These are phyloP conservation scores for Zangia roseola DNA, from an alignment of 768 basidiomycete genomes.

Conservation along the genomic window DNA sequence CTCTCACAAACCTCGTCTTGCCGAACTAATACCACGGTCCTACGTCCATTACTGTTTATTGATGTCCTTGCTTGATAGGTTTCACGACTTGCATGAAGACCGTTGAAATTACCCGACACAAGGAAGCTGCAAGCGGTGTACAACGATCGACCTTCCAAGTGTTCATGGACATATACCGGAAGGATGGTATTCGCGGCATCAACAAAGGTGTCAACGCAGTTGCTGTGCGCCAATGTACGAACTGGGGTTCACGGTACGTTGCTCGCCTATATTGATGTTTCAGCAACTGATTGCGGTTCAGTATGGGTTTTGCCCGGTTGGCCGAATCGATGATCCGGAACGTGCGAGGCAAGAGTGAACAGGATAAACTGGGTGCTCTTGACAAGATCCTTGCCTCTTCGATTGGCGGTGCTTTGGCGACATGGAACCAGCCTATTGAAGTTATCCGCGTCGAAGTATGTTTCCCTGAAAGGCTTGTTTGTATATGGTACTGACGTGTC, in stretches of 20 bases:
- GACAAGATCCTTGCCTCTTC: conserved; percentile 91
- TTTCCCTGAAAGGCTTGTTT: neutral
- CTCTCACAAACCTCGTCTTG: conserved; percentile 14
- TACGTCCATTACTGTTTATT: conserved; percentile 4
- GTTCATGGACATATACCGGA: conserved; percentile 91
- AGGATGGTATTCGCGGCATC: conserved; percentile 92
- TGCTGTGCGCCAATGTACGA: conserved; percentile 88
- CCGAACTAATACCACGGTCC: conserved; percentile 1
- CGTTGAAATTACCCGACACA: conserved; percentile 94
- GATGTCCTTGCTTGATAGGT: conserved; percentile 45
- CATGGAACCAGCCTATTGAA: conserved; percentile 99
- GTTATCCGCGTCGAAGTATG: conserved; percentile 92
- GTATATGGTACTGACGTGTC: conserved; percentile 5
- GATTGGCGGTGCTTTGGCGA: conserved; percentile 91
- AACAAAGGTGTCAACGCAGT: conserved; percentile 99
- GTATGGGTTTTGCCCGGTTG: conserved; percentile 95
- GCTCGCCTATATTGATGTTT: neutral
- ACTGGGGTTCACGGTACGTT: conserved; percentile 86
- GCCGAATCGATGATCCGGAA: conserved; percentile 81
- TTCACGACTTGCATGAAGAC: conserved; percentile 99
- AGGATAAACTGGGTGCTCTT: conserved; percentile 65
- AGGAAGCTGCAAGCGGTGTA: conserved; percentile 80
- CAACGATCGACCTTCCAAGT: conserved; percentile 93
- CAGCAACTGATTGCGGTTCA: conserved; percentile 30
- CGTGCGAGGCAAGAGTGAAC: conserved; percentile 74